Base-by-base conservation (phyloP, 176 grass and related monocot genomes). In the Thalia dealbata region DNA sequence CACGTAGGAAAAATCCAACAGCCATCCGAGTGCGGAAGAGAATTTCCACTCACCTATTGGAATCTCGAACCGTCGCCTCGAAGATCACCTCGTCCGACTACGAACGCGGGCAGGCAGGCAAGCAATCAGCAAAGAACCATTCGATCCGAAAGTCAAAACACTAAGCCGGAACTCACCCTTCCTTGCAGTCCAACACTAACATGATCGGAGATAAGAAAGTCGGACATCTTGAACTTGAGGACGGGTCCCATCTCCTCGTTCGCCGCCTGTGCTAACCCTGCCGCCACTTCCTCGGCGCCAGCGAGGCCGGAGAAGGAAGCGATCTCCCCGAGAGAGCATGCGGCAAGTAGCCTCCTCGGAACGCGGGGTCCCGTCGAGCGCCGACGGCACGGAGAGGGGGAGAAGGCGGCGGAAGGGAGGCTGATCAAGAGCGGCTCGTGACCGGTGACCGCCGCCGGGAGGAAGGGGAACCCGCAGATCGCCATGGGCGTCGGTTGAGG, bases 121-220 rank as follows among this genome's bases (percentile, higher is more conserved):
- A 60, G 70, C 80, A 25, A 23, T 15, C 28, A 50, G 28, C 6
- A 52, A 65, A 52, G 14, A 28, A 26, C 2, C 61, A 7, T 14
- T 61, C 23, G 14, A 26, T 59, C 21, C 19, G 22, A 38, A n/a
- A 21, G 19, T 6, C 21, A 23, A 60, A 25, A n/a, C 45, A 41
- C 12, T 22, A 22, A 7, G 30, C 7, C 62, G 28, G 55, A 38
- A 76, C 87, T 52, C 50, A 88, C 93, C 89, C 89, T 86, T 61
- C 87, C 93, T 48, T 97, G 93, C 84, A 97, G 93, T 19, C 93
- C 89, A 50, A 97, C 81, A 73, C 89, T 92, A 69, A 97, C 89
- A 67, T 82, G 82, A 79, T 83, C 88, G 16, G 87, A 85, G 32
- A 97, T 74, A 8, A 76, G 77, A 78, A 97, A 92, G 80, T 92